Evolutionary conservation across 257 asterid genomes (phyloP).

Genomic region (Verbena officinalis): DNA sequence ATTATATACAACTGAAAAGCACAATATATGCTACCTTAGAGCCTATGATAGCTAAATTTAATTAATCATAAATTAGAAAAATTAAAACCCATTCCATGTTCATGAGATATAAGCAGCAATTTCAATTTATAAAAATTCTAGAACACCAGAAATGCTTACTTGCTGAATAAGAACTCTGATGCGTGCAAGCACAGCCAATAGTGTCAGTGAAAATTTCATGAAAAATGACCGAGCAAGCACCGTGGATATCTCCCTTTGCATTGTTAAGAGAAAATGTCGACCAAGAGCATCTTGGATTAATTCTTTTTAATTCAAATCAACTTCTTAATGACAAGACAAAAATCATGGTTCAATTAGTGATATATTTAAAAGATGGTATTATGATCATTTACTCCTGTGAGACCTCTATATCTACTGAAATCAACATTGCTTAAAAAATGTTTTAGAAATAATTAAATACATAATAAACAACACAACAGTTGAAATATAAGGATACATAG

Average conservation of each 20-base stretch:
- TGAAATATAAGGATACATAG: conserved; percentile 26
- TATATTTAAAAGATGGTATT: no score
- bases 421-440: not conserved
- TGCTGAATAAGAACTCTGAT: conserved; percentile 88
- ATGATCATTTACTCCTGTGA: no score
- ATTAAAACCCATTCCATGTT: no score
- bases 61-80: no score
- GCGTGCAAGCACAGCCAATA: conserved; percentile 82
- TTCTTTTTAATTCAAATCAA: not conserved
- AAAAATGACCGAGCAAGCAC: conserved; percentile 91
- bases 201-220: conserved; percentile 76
- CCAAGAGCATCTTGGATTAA: not conserved
- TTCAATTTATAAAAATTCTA: no score
- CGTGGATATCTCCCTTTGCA: conserved; percentile 58
- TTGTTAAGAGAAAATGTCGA: not conserved
- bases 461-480: not conserved
- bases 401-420: no score
- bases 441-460: not conserved
- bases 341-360: no score
- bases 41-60: no score
- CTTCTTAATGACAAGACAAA: not conserved
- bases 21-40: no score
- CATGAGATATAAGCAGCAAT: no score
- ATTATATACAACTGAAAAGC: no score
- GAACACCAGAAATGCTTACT: not conserved